Base-by-base conservation (phyloP, 495 filamentous ascomycete genomes). In the Hyphodiscus hymeniophilus region DNA sequence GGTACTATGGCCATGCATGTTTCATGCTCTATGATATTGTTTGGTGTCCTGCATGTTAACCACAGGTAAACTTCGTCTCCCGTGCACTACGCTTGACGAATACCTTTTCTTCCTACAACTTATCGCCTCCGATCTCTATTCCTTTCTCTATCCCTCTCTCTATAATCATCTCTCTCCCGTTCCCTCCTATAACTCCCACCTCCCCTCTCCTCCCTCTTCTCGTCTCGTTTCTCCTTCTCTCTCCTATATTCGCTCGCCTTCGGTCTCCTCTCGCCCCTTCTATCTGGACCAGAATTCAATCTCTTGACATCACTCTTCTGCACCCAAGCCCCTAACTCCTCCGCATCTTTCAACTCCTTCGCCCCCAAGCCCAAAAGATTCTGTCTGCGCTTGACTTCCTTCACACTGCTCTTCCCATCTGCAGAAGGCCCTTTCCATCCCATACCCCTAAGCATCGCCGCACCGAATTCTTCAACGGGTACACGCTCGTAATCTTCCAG, bases 401-500 rank as follows among this genome's bases (percentile, higher is more conserved):
- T 69, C 47, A 42, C 74, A 57, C 31, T 50, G 28, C 76, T 72
- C 60, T 75, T 74, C 48, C 91, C 41, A 16, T 38, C 18, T 7
- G 4, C 34, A 28, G 26, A 28, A 8, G n/a, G 79, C 1, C 90
- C 91, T 49, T 95, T 87, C 91, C 90, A 96, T 3, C 92, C 92
- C 81, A 95, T 94, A 10, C 88, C 87, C 6, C 87, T 77, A 21
- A 99, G 73, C 42, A 97, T 66, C 2, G 87, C 87, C 18, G 86
- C 82, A 26, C 91, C 92, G 57, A 97, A 99, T 48, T 94, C 87
- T 50, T 96, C 92, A 30, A 97, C 87, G 0, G 94, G 91, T 10
- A 95, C 77, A 3, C 82, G 79, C 22, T 78, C 81, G 65, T 99
- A 99, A 55, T 91, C 87, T 38, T 88, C 87, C 18, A 92, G 67